These are phyloP conservation scores for Cyclostephanos invisitatus DNA, from an alignment of 108 stramenopile genomes.

Conservation along the genomic window DNA sequence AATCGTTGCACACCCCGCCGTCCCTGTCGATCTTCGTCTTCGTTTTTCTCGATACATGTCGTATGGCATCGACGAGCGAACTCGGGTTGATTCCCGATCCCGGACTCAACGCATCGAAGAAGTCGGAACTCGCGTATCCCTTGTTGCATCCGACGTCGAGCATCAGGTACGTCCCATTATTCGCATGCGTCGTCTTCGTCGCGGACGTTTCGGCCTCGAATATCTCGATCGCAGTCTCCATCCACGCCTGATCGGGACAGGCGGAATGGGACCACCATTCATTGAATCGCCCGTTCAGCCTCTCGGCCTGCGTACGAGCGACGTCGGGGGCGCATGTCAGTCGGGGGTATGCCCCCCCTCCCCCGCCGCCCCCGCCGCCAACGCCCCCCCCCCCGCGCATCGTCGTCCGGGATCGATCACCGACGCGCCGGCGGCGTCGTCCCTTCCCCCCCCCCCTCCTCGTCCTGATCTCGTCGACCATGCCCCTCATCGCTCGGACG, in stretches of 20 bases:
- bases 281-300: conserved; percentile 19
- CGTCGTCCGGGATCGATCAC: background rate
- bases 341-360: conserved; percentile 10
- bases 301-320: conserved; percentile 7
- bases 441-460: background rate
- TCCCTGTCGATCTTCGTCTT: conserved; percentile 30
- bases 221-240: conserved; percentile 12
- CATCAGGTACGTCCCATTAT: conserved; percentile 37
- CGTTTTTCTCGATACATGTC: conserved; percentile 24
- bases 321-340: conserved; percentile 19
- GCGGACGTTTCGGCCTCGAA: background rate
- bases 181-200: background rate
- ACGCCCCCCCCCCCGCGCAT: background rate
- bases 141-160: conserved; percentile 48
- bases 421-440: background rate
- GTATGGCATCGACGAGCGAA: conserved; percentile 25
- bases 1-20: conserved; percentile 43
- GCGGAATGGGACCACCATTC: conserved; percentile 51
- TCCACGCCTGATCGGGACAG: conserved; percentile 47
- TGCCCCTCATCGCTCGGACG: conserved; percentile 8
- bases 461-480: background rate
- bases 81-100: conserved; percentile 34
- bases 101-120: conserved; percentile 35
- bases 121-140: conserved; percentile 46
- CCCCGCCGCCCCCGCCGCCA: background rate